Base-by-base conservation (phyloP, 331 rosid genomes). In the Cydonia oblonga region DNA sequence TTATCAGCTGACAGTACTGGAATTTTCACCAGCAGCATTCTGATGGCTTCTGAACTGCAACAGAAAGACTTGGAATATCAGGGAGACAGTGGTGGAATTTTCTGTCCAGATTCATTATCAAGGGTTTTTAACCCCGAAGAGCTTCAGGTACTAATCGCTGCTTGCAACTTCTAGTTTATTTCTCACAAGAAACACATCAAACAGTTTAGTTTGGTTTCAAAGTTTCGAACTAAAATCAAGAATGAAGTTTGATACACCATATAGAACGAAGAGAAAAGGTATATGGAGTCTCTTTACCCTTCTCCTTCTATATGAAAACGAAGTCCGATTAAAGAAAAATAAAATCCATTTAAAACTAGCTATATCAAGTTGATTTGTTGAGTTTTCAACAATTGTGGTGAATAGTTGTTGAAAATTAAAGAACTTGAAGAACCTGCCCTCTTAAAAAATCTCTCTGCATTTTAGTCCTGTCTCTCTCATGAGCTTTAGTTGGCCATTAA, bases 41-140 rank as follows among this genome's bases (percentile, higher is more conserved):
- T 91, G 46, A 78, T 86, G 64, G 84, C 86, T 69, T 65, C 96
- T 56, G 97, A 89, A 23, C 68, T 95, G 80, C 97, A 89, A 40
- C 73, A 85, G 32, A 92, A 88, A 60, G 97, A 95, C 42, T 65
- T 95, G 68, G 97, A 95, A 33, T 95, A 74, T 71, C 98, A 87
- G 59, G 96, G 91, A 64, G 98, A 91, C 74, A 88, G 76, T 76
- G 84, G 89, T 33, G 93, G 90, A 77, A 54, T 91, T 26, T 91
- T 71, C 77, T 85, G 88, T 73, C 81, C 88, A 64, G 97, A 95
- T 69, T 81, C 91, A 29, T 76, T 89, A 74, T 89, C 80, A 32
- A 51, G 86, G 78, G 73, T 85, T 57, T 91, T 95, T 78, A 84
- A 91, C 64, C 81, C 88, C 7, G 79, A 83, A 23, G 97, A 93